These are phyloP conservation scores for Daedalea quercina DNA, from an alignment of 768 basidiomycete genomes.

Conservation along the genomic window DNA sequence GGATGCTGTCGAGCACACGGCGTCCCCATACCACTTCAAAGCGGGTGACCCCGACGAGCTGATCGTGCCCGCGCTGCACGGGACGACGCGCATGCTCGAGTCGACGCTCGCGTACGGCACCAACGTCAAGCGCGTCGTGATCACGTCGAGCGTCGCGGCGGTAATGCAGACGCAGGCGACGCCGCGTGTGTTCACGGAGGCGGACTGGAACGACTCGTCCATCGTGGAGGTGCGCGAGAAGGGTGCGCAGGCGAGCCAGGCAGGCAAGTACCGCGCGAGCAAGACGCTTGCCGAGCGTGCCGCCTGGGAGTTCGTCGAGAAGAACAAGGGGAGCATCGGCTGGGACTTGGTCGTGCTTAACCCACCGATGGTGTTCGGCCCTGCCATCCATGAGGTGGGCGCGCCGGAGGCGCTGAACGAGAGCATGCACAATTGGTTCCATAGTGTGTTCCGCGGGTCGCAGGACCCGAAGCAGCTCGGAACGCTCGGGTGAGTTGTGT, in stretches of 20 bases:
- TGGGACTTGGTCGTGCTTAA: conserved; percentile 34
- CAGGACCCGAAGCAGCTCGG: conserved; percentile 12
- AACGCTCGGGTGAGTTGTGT: conserved; percentile 4
- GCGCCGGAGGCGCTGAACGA: conserved; percentile 32
- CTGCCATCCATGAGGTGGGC: conserved; percentile 28
- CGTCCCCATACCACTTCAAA: conserved; percentile 49
- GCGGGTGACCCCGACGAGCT: conserved; percentile 42
- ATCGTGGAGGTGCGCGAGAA: conserved; percentile 39
- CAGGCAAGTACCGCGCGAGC: conserved; percentile 47
- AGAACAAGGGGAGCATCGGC: conserved; percentile 32
- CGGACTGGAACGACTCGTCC: conserved; percentile 55
- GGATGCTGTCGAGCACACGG: conserved; percentile 62
- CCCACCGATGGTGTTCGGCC: conserved; percentile 37
- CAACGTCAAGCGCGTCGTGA: conserved; percentile 54
- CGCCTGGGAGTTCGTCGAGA: conserved; percentile 42
- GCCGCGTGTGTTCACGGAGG: conserved; percentile 34
- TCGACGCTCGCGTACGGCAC: conserved; percentile 51
- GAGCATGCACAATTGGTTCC: conserved; percentile 18
- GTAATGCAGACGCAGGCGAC: conserved; percentile 24
- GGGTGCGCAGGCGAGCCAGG: conserved; percentile 35
- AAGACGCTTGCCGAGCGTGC: conserved; percentile 55
- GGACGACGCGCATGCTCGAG: conserved; percentile 56
- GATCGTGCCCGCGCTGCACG: conserved; percentile 64
- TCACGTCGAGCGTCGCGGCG: conserved; percentile 50
- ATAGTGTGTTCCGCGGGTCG: conserved; percentile 15